Conservation (phyloP, 768 basidiomycete species). For the Suillus spraguei region DNA sequence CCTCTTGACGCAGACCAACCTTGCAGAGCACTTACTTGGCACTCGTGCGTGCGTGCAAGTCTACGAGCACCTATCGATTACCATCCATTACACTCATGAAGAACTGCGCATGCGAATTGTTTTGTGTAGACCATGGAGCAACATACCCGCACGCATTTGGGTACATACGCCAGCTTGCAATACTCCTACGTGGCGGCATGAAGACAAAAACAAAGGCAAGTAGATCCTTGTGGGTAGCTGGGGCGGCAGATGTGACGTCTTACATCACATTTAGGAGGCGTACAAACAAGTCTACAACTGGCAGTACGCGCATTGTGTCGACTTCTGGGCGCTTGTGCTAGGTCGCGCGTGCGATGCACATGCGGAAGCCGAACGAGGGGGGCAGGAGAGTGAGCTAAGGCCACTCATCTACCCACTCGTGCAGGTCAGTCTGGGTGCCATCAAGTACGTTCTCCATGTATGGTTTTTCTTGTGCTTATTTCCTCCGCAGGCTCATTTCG, state of each 20-base stretch:
- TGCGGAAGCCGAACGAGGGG: constrained; percentile 49
- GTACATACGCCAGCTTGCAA: constrained; percentile 93
- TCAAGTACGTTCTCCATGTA: constrained; percentile 62
- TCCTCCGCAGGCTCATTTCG: constrained; percentile 70
- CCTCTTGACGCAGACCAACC: constrained; percentile 1
- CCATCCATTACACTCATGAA: constrained; percentile 97
- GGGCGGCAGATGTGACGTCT: constrained; percentile 9
- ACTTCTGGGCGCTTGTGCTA: constrained; percentile 94
- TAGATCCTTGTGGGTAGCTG: constrained; percentile 9
- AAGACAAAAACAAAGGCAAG: constrained; percentile 82
- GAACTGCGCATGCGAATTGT: constrained; percentile 93
- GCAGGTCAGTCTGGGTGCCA: constrained; percentile 90
- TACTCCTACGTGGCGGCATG: constrained; percentile 90
- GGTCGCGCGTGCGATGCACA: constrained; percentile 75
- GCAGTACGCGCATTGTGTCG: constrained; percentile 95
- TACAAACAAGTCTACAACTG: constrained; percentile 98
- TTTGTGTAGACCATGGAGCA: constrained; percentile 69
- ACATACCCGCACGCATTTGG: constrained; percentile 96
- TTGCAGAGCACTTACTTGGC: constrained; percentile 84
- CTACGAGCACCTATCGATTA: constrained; percentile 83
- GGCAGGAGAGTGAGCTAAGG: constrained; percentile 74
- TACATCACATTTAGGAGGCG: constrained; percentile 59
- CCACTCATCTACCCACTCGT: constrained; percentile 95
- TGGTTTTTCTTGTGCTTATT: not conserved
- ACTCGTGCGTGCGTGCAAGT: constrained; percentile 81